Base-by-base conservation (phyloP, 2,329 filamentous ascomycete species). In the Pseudogymnoascus sp. region DNA sequence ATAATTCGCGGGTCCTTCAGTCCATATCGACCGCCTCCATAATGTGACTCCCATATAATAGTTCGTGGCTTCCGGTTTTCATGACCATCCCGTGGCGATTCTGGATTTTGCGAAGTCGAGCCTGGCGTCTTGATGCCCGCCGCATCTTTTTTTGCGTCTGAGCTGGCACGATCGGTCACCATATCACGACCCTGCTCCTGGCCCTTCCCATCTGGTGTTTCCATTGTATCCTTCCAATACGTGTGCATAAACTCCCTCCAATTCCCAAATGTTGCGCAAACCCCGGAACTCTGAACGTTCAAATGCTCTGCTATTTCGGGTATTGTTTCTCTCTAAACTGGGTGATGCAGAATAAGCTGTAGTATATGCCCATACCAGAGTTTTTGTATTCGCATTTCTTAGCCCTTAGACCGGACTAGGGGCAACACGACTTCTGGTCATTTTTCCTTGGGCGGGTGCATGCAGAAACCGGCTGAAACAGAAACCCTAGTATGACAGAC, bases 141-240 rank as follows among this genome's bases (percentile, higher is more conserved):
- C 2, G 47, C 12, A 20, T 9, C n/a, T 20, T 32, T 54, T 32
- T 54, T 32, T 6, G n/a, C 8, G 28, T 54, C n/a, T 6, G 47
- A 54, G 28, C 28, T 54, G 9, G 28, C 32, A 54, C 20, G 47
- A 32, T 54, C 47, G n/a, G 47, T 32, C 47, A 32, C 47, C 47
- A 54, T 54, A 54, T 54, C 47, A 54, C 47, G 14, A 14, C 47
- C 28, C 28, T 54, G 47, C 47, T 54, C 47, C 28, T 54, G n/a
- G 28, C 47, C 25, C n/a, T 54, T 54, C 28, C 47, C 47, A 32
- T 54, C 47, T 12, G 47, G 47, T 54, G 47, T 54, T 54, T 54
- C 47, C 47, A 54, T 54, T 18, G n/a, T 32, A 32, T 54, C n/a
- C 47, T 54, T 54, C 47, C 47, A 54, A 54, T 30, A n/a, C 28